Conservation (phyloP, 495 filamentous ascomycete genomes). For the Aspergillus incahuasiensis region DNA sequence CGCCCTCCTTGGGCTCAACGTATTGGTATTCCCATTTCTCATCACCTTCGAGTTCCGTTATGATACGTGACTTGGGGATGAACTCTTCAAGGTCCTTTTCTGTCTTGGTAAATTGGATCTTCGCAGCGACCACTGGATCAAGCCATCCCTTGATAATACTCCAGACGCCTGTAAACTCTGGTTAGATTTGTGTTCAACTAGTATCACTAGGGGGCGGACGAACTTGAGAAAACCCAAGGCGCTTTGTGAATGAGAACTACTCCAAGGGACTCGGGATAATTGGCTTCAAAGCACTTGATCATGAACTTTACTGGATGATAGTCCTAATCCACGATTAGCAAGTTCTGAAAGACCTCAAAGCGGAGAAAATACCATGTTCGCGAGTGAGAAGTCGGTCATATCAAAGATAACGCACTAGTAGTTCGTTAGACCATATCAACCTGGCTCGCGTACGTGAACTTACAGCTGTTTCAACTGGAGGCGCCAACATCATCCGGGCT, state of each 20-base stretch:
- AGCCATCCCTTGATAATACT: constrained; percentile 93
- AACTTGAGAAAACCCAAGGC: constrained; percentile 92
- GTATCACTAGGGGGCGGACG: constrained; percentile 11
- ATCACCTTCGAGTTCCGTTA: constrained; percentile 74
- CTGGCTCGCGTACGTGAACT: constrained; percentile 28
- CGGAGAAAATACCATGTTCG: constrained; percentile 74
- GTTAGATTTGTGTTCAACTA: not conserved
- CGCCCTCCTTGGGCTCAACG: constrained; percentile 62
- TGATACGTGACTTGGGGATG: constrained; percentile 65
- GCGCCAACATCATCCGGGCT: constrained; percentile 71
- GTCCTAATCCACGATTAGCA: constrained; percentile 52
- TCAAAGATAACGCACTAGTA: constrained; percentile 81
- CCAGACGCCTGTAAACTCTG: constrained; percentile 59
- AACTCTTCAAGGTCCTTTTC: constrained; percentile 73
- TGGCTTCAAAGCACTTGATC: constrained; percentile 99
- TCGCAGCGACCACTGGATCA: constrained; percentile 90
- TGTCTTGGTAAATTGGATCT: constrained; percentile 91
- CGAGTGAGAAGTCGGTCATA: constrained; percentile 86
- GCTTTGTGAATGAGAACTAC: constrained; percentile 94
- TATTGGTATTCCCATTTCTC: constrained; percentile 79
- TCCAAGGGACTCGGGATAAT: constrained; percentile 91
- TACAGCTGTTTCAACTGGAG: constrained; percentile 87
- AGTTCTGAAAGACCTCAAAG: not conserved
- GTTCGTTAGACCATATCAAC: not conserved
- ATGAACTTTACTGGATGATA: constrained; percentile 97